Evolutionary conservation across 345 rosid species (phyloP), one percentile per base, ranked within the genome.

Genomic region (Bruguiera gymnorhiza): DNA sequence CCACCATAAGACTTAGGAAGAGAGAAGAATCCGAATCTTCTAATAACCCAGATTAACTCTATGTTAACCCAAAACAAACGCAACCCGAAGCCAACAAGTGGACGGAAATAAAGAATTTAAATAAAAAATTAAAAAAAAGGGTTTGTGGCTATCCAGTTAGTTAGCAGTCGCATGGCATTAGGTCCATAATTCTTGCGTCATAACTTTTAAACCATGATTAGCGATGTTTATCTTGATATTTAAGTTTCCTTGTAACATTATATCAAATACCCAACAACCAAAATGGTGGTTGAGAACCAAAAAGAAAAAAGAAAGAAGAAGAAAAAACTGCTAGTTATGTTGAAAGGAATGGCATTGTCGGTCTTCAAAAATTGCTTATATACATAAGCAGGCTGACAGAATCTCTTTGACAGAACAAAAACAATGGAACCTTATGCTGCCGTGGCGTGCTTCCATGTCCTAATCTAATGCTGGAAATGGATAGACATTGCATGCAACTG

Each of bases 401-500:
- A 6, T 23, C 4, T 51, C 54, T 15, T 24, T 0, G 29, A 62
- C 55, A 70, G 18, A 60, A 55, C 52, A 20, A 21, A 16, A 29
- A n/a, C 62, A 24, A 48, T 16, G 5, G 19, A 52, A 63, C 2
- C 2, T 1, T 1, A 19, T 1, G 21, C 8, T 0, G 4, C 60
- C 0, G 11, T 24, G 59, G 59, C 30, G 68, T 21, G 72, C 30
- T 32, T 68, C 61, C 54, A 24, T 70, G 53, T 53, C 16, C 60
- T 46, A 3, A 15, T 13, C 5, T 56, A 23, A 58, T 5, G 26
- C 13, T 20, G 36, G 23, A 24, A 26, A 24, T 20, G 73, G 67
- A 68, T 61, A 71, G 73, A 58, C 79, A 71, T 71, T 30, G 8
- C 27, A 57, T 21, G 69, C 56, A 39, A 32, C 5, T 39, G 63